Evolutionary conservation across 139 green algal species (phyloP).

Genomic region (Chlorella sp.): DNA sequence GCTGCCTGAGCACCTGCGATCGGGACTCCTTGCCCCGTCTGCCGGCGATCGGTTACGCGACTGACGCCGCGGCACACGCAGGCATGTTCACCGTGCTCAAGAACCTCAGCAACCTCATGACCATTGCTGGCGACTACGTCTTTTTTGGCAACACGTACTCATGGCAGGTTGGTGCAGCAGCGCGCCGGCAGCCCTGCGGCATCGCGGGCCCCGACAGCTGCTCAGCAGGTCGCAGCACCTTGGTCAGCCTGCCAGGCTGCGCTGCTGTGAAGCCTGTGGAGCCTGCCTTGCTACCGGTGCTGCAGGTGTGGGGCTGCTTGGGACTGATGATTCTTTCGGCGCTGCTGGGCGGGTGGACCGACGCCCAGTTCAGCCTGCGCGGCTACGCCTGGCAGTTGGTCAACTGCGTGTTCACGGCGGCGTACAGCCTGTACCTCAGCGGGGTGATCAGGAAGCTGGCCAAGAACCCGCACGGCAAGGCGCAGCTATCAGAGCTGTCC

Average conservation of each 20-base stretch:
- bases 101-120: conserved; percentile 89
- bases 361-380: conserved; percentile 66
- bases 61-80: background rate
- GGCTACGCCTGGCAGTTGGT: conserved; percentile 87
- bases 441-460: conserved; percentile 50
- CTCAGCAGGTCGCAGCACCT: too few relatives aligned
- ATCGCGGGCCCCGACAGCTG: too few relatives aligned
- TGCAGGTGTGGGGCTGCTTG: conserved; percentile 61
- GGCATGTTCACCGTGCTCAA: conserved; percentile 78
- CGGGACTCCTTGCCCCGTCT: background rate
- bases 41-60: background rate
- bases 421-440: conserved; percentile 75
- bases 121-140: conserved; percentile 70
- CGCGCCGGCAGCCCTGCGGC: too few relatives aligned
- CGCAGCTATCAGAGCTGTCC: conserved; percentile 24
- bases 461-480: conserved; percentile 9
- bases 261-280: too few relatives aligned
- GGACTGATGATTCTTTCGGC: conserved; percentile 78
- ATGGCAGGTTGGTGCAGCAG: conserved; percentile 40
- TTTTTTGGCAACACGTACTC: conserved; percentile 60
- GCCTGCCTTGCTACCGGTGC: too few relatives aligned
- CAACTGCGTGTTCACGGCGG: conserved; percentile 83
- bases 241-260: too few relatives aligned
- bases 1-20: background rate
- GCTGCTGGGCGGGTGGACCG: conserved; percentile 64